Percentiles rank a stretch among this genome's conserved stretches.
These are phyloP conservation scores for Pleurotus platypus DNA, from an alignment of 768 basidiomycete genomes.

Conservation along the genomic window DNA sequence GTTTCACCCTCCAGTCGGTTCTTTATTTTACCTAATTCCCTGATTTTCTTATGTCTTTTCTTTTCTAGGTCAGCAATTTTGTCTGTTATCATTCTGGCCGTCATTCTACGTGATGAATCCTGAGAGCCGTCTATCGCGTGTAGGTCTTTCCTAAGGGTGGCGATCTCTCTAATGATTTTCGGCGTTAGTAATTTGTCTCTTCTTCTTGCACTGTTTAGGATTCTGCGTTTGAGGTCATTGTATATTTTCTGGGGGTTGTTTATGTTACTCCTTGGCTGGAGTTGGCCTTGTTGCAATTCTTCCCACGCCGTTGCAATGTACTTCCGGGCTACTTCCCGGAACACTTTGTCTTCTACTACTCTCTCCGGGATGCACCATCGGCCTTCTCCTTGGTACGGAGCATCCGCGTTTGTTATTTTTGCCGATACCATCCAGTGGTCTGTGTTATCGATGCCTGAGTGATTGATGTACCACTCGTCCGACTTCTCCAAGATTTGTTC, in stretches of 20 bases:
- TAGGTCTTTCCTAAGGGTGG: background rate
- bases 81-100: background rate
- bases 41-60: slow-evolving; percentile 5
- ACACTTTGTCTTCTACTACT: too few species aligned
- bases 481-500: too few species aligned
- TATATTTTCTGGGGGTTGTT: background rate
- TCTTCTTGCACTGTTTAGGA: background rate
- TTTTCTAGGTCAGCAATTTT: slow-evolving; percentile 5
- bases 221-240: background rate
- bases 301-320: too few species aligned
- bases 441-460: too few species aligned
- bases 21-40: slow-evolving; percentile 1
- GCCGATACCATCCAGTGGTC: too few species aligned
- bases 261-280: too few species aligned
- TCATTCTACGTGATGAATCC: background rate
- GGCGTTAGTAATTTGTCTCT: slow-evolving; percentile 9
- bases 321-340: too few species aligned
- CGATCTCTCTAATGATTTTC: slow-evolving; percentile 4
- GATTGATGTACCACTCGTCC: too few species aligned
- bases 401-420: too few species aligned
- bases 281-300: too few species aligned
- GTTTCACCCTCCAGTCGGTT: slow-evolving; percentile 5
- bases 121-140: background rate
- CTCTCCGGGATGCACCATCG: too few species aligned
- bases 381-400: too few species aligned